phyloP scores from a whole-genome alignment of 306 rosid genomes.

The Rosa multiflora region DNA sequence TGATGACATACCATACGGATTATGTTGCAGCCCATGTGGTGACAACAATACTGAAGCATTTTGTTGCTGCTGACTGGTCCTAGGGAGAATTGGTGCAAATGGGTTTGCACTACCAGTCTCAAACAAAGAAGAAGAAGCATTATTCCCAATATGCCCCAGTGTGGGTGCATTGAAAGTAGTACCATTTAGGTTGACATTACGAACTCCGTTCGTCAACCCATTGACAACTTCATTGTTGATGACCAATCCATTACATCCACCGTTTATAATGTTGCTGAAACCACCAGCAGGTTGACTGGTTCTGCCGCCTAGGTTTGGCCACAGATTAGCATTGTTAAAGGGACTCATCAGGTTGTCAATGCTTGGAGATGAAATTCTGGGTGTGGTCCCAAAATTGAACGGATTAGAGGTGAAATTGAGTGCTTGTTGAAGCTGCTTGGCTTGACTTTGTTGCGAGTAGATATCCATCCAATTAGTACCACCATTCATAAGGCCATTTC shows the following conservation, averaged over 20 bases:
- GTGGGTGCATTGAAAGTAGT: neutral
- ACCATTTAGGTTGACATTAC: constrained; percentile 3
- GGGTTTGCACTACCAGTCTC: constrained; percentile 4
- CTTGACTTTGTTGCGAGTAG: constrained; percentile 9
- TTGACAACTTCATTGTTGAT: constrained; percentile 4
- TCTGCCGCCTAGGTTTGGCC: neutral
- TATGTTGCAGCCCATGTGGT: neutral
- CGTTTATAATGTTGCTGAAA: neutral
- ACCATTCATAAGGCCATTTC: constrained; percentile 7
- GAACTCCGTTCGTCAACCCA: constrained; percentile 5
- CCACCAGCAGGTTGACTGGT: neutral
- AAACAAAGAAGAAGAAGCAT: neutral
- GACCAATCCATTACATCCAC: constrained; percentile 2
- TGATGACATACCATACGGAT: constrained; percentile 1
- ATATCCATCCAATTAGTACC: constrained; percentile 3
- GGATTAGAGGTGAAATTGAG: neutral
- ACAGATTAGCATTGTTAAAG: neutral
- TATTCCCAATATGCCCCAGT: neutral
- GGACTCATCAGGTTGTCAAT: neutral
- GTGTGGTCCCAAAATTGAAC: neutral
- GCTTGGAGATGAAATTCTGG: neutral
- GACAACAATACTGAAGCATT: neutral
- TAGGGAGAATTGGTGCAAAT: neutral
- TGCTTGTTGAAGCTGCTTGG: neutral
- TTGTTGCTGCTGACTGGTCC: constrained; percentile 1